Conservation (phyloP, 768 basidiomycete species). For the Boletus sp. region DNA sequence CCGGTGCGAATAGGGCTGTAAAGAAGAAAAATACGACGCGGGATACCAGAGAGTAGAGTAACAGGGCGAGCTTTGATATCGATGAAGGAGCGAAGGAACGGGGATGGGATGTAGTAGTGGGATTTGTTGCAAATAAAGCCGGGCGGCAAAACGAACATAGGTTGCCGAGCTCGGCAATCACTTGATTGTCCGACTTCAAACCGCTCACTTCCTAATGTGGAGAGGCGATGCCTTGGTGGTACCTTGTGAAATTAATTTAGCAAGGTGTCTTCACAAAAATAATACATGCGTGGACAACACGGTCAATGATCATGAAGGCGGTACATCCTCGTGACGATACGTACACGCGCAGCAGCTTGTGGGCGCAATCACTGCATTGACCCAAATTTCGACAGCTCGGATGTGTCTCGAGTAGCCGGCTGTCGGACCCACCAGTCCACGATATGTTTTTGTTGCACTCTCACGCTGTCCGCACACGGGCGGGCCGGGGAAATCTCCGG, state of each 20-base stretch:
- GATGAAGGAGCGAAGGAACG: conserved; percentile 29
- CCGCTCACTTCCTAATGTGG: conserved; percentile 30
- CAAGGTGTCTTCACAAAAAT: conserved; percentile 15
- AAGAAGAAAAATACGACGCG: conserved; percentile 4
- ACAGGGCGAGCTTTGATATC: conserved; percentile 23
- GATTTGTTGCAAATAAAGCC: conserved; percentile 41
- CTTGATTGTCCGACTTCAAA: conserved; percentile 33
- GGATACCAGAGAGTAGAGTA: conserved; percentile 10
- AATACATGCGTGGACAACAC: conserved; percentile 17
- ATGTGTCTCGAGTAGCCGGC: conserved; percentile 2
- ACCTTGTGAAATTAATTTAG: conserved; percentile 25
- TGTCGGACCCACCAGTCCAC: background rate
- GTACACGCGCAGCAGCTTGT: conserved; percentile 15
- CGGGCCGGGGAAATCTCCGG: background rate
- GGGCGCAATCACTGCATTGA: conserved; percentile 24
- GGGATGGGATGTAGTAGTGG: conserved; percentile 33
- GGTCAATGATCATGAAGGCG: conserved; percentile 15
- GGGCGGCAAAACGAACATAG: conserved; percentile 35
- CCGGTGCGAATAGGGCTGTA: background rate
- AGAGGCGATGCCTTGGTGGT: conserved; percentile 21
- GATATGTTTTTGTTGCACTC: background rate
- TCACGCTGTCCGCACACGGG: background rate
- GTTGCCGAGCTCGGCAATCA: conserved; percentile 39
- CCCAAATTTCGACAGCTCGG: background rate
- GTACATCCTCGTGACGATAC: conserved; percentile 21